These are phyloP conservation scores for Trichocladium antarcticum DNA, from an alignment of 495 filamentous ascomycete genomes.

Conservation along the genomic window DNA sequence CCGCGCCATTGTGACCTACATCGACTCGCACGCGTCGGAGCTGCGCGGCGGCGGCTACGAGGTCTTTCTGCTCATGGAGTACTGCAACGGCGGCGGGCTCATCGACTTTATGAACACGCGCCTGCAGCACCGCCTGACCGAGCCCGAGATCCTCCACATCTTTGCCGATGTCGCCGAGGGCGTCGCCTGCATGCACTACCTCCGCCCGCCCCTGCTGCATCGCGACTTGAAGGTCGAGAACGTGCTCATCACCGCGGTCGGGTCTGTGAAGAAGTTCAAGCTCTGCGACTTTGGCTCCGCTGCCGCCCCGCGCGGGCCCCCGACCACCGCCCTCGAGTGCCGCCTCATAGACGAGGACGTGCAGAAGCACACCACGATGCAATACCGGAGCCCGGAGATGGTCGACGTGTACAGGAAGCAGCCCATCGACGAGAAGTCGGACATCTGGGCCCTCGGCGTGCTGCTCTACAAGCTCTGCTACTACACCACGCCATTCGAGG, in stretches of 20 bases:
- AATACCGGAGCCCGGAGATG: constrained; percentile 98
- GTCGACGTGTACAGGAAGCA: constrained; percentile 93
- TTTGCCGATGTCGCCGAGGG: constrained; percentile 92
- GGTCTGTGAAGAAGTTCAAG: constrained; percentile 61
- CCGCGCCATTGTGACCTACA: constrained; percentile 89
- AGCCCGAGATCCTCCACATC: constrained; percentile 94
- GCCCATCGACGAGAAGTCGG: constrained; percentile 96
- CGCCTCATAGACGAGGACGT: constrained; percentile 91
- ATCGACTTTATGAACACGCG: constrained; percentile 99
- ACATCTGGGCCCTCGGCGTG: constrained; percentile 96
- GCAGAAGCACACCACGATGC: constrained; percentile 91
- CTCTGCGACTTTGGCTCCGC: constrained; percentile 96
- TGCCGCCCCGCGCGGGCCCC: constrained; percentile 70
- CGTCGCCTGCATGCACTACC: constrained; percentile 97
- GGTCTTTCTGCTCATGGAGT: constrained; percentile 98
- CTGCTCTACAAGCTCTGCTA: constrained; percentile 97
- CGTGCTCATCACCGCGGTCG: constrained; percentile 69
- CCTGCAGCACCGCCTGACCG: constrained; percentile 88
- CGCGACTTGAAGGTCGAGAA: constrained; percentile 97
- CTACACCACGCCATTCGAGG: constrained; percentile 98
- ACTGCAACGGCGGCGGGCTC: constrained; percentile 69
- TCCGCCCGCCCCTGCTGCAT: constrained; percentile 87
- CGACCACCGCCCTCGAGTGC: constrained; percentile 75
- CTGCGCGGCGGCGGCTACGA: constrained; percentile 89
- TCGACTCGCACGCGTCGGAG: constrained; percentile 95